Percentiles rank a stretch among this genome's conserved stretches.
These are phyloP conservation scores for Boletus tylopilopsis DNA, from an alignment of 768 basidiomycete genomes.

Conservation along the genomic window DNA sequence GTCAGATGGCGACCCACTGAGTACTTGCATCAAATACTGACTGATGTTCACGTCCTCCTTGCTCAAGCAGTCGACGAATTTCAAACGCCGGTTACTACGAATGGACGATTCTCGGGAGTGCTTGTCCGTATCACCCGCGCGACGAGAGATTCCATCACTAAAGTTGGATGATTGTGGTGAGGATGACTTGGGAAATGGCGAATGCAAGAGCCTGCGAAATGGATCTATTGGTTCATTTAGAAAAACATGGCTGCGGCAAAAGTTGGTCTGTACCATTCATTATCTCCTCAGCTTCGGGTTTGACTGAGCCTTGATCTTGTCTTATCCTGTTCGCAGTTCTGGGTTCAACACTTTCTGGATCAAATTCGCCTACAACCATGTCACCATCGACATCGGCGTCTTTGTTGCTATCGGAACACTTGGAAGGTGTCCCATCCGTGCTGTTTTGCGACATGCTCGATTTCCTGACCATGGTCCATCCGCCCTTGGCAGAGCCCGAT, in stretches of 20 bases:
- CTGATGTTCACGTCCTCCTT: constrained; percentile 80
- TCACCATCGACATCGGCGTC: constrained; percentile 73
- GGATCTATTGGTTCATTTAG: constrained; percentile 49
- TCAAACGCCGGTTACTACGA: constrained; percentile 70
- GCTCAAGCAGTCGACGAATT: constrained; percentile 77
- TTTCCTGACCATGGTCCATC: constrained; percentile 75
- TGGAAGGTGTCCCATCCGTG: constrained; percentile 22
- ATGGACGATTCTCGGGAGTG: constrained; percentile 73
- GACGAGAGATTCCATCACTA: constrained; percentile 8
- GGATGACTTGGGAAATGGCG: constrained; percentile 9
- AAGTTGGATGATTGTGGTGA: constrained; percentile 5
- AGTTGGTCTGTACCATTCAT: constrained; percentile 56
- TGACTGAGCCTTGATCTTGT: constrained; percentile 47
- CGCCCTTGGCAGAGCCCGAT: constrained; percentile 46
- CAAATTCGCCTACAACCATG: constrained; percentile 75
- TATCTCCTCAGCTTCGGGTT: constrained; percentile 69
- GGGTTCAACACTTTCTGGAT: constrained; percentile 46
- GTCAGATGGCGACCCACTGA: constrained; percentile 2
- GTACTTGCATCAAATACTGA: constrained; percentile 33
- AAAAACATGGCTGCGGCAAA: constrained; percentile 17
- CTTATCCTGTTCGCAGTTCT: constrained; percentile 38
- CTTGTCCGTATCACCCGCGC: constrained; percentile 45
- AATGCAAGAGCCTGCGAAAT: constrained; percentile 48
- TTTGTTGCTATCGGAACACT: constrained; percentile 25
- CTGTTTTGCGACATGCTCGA: constrained; percentile 28